Percentiles rank a stretch among this genome's conserved stretches.
These are phyloP conservation scores for Leishmania tropica DNA, from an alignment of 208 protist genomes.

Conservation along the genomic window DNA sequence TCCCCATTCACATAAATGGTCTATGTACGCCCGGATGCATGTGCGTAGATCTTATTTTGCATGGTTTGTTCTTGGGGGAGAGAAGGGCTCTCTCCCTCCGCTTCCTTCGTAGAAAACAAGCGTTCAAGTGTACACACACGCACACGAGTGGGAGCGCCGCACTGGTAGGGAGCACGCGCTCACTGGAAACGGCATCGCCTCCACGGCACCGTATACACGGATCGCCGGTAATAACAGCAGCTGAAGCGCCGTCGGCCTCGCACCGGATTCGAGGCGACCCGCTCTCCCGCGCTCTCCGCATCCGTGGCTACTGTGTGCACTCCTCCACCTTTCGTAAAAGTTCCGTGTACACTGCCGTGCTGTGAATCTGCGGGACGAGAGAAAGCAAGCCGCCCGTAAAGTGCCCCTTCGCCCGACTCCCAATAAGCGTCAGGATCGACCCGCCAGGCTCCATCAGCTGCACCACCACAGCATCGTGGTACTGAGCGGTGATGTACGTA, in stretches of 20 bases:
- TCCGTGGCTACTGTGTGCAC: constrained; percentile 23
- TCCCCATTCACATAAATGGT: not conserved
- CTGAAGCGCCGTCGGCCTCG: not conserved
- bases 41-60: not conserved
- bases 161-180: not conserved
- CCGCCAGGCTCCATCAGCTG: constrained; percentile 61
- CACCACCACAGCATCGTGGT: constrained; percentile 80
- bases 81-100: no score
- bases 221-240: not conserved
- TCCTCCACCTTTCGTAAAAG: constrained; percentile 30
- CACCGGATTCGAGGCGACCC: not conserved
- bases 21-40: not conserved
- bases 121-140: no score
- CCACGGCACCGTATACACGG: not conserved
- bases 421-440: constrained; percentile 77
- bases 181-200: not conserved
- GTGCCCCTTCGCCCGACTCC: constrained; percentile 79
- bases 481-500: constrained; percentile 80
- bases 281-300: not conserved
- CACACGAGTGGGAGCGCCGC: not conserved
- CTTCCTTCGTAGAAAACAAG: no score
- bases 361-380: constrained; percentile 68
- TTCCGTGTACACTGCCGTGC: constrained; percentile 26
- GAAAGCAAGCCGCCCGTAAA: constrained; percentile 75
- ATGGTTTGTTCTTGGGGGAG: not conserved